Evolutionary conservation across 2,329 filamentous ascomycete genomes (phyloP), one percentile per base, ranked within the genome.

Genomic region (Aaosphaeria pasadenensis): DNA sequence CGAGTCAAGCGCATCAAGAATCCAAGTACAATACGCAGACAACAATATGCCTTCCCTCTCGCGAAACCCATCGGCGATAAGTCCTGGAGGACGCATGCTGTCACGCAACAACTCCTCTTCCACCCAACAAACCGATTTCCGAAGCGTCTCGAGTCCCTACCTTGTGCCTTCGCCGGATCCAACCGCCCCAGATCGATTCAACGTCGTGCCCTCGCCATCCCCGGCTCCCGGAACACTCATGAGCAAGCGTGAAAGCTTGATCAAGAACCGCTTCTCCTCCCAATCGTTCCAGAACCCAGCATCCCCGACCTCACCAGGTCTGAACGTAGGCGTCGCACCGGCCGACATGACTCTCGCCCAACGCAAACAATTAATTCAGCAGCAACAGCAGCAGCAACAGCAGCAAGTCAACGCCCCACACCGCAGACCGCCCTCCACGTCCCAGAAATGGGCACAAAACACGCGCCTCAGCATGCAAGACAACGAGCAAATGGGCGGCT

Each of bases 321-420:
- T 67, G 7, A 49, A 59, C 13, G 53, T 47, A 13, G 50, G 57
- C 52, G 39, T 48, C 53, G 51, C 53, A 57, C 74, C 78, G 1
- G 88, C 91, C 51, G 82, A 91, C 47, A 76, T 92, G 55, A 85
- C 88, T 0, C 76, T 94, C 13, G 86, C 83, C 39, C 82, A 87
- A 58, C 84, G 88, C 45, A 62, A 67, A 51, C 61, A 63, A 11
- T 45, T 70, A 11, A 63, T 75, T 7, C 69, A 73, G 50, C 52
- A 62, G 13, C 63, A 69, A 30, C 7, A n/a, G 7, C 33, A 9
- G 4, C 7, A 9, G n/a, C 33, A 36, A n/a, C 7, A 9, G 4
- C 33, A 36, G n/a, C 39, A 40, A 17, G 7, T 11, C 7, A 11
- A 40, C 7, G 9, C 9, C 33, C 33, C 33, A 36, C 17, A 24